Conservation (phyloP, 441 rosid genomes). For the Eutrema salsugineum region DNA sequence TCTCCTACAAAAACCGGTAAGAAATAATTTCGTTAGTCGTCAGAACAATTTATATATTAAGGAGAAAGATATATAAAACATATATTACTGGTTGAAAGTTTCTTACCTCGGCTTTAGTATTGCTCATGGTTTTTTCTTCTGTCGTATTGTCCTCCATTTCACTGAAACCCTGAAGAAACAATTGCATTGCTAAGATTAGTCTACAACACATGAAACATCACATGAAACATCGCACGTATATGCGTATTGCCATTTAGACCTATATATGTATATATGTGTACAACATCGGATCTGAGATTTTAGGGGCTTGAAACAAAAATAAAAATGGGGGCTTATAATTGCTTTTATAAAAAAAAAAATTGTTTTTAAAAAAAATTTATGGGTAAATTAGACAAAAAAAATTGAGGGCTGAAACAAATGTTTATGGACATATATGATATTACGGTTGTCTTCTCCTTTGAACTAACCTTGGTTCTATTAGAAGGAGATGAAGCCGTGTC, state of each 20-base stretch:
- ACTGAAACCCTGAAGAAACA: slow-evolving; percentile 28
- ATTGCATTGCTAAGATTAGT: neutral
- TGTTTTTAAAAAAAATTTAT: too few species aligned
- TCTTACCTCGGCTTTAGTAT: slow-evolving; percentile 32
- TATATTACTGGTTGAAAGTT: neutral
- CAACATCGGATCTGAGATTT: too few species aligned
- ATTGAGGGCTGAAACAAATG: too few species aligned
- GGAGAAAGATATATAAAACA: neutral
- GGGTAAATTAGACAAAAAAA: too few species aligned
- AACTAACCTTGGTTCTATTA: slow-evolving; percentile 46
- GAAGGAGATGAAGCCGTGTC: slow-evolving; percentile 63
- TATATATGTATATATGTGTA: neutral
- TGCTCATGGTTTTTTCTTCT: slow-evolving; percentile 8
- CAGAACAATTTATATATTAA: neutral
- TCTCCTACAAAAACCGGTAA: slow-evolving; percentile 6
- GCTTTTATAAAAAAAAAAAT: too few species aligned
- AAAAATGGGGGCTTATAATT: too few species aligned
- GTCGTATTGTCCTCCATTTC: slow-evolving; percentile 23
- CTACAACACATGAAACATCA: neutral
- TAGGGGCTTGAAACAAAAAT: too few species aligned
- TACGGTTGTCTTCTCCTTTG: neutral
- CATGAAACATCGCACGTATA: neutral
- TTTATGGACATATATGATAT: neutral
- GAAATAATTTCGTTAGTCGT: neutral
- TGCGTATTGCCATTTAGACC: neutral